These are phyloP conservation scores for Rutstroemia sp. DNA, from an alignment of 2,329 filamentous ascomycete species.

Conservation along the genomic window DNA sequence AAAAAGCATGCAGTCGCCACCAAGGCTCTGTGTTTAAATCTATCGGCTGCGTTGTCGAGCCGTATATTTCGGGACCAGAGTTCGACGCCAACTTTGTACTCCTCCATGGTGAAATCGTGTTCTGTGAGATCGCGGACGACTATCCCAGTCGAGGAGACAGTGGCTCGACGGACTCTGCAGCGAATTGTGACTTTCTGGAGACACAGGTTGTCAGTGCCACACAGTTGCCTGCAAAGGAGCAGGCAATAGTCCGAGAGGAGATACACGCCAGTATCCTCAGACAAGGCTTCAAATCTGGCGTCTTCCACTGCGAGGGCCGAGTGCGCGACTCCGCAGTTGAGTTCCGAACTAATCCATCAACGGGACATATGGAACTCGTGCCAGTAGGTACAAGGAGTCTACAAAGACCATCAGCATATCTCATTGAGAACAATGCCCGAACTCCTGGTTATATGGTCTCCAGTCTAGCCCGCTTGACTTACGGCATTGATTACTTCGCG, in stretches of 20 bases:
- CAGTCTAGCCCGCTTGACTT: background rate
- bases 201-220: background rate
- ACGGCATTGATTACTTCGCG: conserved; percentile 1
- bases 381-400: background rate
- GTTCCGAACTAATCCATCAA: background rate
- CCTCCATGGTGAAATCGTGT: conserved; percentile 33
- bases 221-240: background rate
- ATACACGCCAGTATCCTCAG: background rate
- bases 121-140: conserved; percentile 34
- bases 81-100: conserved; percentile 37
- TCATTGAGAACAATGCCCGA: conserved; percentile 1
- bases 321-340: background rate
- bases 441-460: background rate
- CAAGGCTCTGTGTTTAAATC: conserved; percentile 20
- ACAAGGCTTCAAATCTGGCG: background rate
- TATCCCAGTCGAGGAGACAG: conserved; percentile 31
- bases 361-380: background rate
- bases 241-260: background rate
- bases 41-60: conserved; percentile 29
- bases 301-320: conserved; percentile 2
- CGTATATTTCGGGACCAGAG: conserved; percentile 36
- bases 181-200: background rate
- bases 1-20: background rate
- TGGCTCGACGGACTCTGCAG: background rate
- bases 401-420: background rate